Percentiles rank a stretch among this genome's conserved stretches.
Conservation (phyloP, 2,329 filamentous ascomycete species). For the Aureobasidium pullulans region DNA sequence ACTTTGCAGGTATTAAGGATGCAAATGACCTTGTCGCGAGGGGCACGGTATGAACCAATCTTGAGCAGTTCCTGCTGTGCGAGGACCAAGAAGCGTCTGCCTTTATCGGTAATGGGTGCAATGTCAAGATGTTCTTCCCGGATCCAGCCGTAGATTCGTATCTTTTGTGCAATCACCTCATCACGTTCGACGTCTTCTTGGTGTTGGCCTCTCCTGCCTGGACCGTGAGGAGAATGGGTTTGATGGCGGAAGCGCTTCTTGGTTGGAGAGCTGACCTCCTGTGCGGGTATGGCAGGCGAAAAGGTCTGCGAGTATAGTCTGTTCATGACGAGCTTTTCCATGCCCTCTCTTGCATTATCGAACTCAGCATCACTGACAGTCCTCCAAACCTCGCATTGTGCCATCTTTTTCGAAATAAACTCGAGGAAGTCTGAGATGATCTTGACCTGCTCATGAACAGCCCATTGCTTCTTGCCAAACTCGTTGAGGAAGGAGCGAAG, state of each 20-base stretch:
- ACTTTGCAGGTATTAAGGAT: conserved; percentile 99
- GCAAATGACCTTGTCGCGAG: conserved; percentile 96
- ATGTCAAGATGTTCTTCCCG: conserved; percentile 91
- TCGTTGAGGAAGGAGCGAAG: conserved; percentile 89
- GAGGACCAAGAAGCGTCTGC: conserved; percentile 76
- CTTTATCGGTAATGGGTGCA: conserved; percentile 72
- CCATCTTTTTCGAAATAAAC: conserved; percentile 99
- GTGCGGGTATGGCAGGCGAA: conserved; percentile 81
- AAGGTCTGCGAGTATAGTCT: conserved; percentile 92
- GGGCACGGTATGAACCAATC: conserved; percentile 94
- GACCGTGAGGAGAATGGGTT: conserved; percentile 47
- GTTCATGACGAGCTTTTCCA: conserved; percentile 99
- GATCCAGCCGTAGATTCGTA: conserved; percentile 94
- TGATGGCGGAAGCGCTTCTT: conserved; percentile 31
- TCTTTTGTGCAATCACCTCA: conserved; percentile 92
- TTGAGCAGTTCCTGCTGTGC: conserved; percentile 94
- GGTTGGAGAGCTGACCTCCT: conserved; percentile 58
- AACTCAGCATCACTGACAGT: conserved; percentile 95
- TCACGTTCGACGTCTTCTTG: conserved; percentile 97
- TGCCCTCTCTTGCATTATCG: conserved; percentile 94
- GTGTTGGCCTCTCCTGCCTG: conserved; percentile 87
- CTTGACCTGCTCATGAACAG: conserved; percentile 99
- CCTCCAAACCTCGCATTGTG: conserved; percentile 90
- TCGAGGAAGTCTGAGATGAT: conserved; percentile 94
- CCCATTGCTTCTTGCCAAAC: conserved; percentile 97